Conservation (phyloP, 441 rosid species). For the Brassica hybrid region DNA sequence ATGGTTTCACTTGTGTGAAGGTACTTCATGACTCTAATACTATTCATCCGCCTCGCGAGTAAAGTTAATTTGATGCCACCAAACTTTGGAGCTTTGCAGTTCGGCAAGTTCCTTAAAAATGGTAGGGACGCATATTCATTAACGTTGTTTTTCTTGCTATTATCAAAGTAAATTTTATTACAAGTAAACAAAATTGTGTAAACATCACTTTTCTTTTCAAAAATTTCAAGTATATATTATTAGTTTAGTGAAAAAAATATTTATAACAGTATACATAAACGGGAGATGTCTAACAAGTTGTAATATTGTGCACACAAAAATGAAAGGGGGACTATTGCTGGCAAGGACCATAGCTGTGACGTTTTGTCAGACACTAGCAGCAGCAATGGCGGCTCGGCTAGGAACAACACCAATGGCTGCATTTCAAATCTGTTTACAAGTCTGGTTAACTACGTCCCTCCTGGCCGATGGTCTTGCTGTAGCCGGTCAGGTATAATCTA, state of each 20-base stretch:
- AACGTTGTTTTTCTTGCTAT: neutral
- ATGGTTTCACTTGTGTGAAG: constrained; percentile 37
- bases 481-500: constrained; percentile 54
- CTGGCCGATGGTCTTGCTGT: constrained; percentile 80
- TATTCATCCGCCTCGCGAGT: constrained; percentile 52
- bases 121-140: constrained; percentile 42
- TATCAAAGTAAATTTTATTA: neutral
- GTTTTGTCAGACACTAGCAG: constrained; percentile 77
- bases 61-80: constrained; percentile 67
- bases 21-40: constrained; percentile 60
- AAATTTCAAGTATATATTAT: neutral
- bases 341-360: constrained; percentile 70
- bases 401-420: constrained; percentile 79
- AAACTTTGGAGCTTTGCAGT: constrained; percentile 53
- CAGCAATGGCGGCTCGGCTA: constrained; percentile 75
- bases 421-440: constrained; percentile 73
- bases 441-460: constrained; percentile 79
- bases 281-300: neutral
- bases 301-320: neutral
- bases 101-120: constrained; percentile 61
- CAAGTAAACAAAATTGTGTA: neutral
- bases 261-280: too few relatives aligned
- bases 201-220: neutral
- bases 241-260: neutral
- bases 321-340: constrained; percentile 36